Conservation (phyloP, 2,329 filamentous ascomycete species). For the Xylaria digitata region DNA sequence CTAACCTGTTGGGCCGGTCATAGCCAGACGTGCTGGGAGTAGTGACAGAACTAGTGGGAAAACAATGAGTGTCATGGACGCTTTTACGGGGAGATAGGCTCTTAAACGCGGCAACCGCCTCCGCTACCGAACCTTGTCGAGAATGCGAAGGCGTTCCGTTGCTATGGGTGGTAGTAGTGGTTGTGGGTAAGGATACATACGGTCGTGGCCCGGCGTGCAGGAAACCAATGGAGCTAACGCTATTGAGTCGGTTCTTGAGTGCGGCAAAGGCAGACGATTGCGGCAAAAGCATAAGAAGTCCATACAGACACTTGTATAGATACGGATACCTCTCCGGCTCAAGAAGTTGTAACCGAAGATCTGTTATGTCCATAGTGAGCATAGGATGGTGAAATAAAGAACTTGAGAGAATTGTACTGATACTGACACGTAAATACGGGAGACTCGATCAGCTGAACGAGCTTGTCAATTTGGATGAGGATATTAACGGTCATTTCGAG, state of each 20-base stretch:
- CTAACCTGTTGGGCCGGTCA: slow-evolving; percentile 78
- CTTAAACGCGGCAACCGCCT: slow-evolving; percentile 49
- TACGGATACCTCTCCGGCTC: slow-evolving; percentile 96
- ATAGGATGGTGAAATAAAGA: not conserved
- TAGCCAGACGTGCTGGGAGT: slow-evolving; percentile 67
- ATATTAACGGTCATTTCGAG: slow-evolving; percentile 99
- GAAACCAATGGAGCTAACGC: slow-evolving; percentile 96
- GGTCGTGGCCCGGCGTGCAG: slow-evolving; percentile 82
- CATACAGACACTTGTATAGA: slow-evolving; percentile 97
- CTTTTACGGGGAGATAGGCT: slow-evolving; percentile 47
- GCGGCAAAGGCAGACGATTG: slow-evolving; percentile 98
- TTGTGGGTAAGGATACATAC: slow-evolving; percentile 65
- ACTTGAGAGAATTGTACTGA: not conserved
- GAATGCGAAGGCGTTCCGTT: slow-evolving; percentile 47
- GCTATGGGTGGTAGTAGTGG: slow-evolving; percentile 25
- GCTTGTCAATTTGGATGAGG: slow-evolving; percentile 97
- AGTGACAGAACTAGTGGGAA: slow-evolving; percentile 56
- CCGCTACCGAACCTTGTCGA: slow-evolving; percentile 51
- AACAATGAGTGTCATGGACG: slow-evolving; percentile 53
- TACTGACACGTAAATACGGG: slow-evolving; percentile 93
- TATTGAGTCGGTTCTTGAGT: slow-evolving; percentile 95
- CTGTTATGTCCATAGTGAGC: slow-evolving; percentile 58
- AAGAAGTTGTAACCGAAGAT: slow-evolving; percentile 91
- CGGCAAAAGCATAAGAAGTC: slow-evolving; percentile 95
- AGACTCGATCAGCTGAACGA: slow-evolving; percentile 95